Conservation (phyloP, 78 protist species). For the Speleostelium caveatum region DNA sequence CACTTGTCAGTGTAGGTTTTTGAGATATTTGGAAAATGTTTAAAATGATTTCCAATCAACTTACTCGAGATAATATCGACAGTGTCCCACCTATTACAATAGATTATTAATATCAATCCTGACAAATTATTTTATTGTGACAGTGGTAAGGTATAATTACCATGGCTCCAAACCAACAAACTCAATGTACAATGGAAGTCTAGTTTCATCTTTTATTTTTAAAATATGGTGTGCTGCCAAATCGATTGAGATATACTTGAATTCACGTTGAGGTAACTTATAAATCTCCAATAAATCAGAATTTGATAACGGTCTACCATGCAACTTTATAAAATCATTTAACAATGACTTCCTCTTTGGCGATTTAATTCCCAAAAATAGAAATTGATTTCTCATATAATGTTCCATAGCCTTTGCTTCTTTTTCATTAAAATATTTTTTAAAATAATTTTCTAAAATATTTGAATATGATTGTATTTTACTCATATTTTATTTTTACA, state of each 20-base stretch:
- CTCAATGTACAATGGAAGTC: neutral
- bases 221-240: neutral
- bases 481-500: neutral
- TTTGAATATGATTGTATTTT: neutral
- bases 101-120: neutral
- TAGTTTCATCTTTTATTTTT: neutral
- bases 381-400: constrained; percentile 54
- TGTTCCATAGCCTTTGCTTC: constrained; percentile 1
- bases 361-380: constrained; percentile 14
- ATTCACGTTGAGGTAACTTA: constrained; percentile 33
- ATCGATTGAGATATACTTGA: constrained; percentile 40
- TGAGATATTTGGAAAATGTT: neutral
- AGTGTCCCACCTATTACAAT: constrained; percentile 75
- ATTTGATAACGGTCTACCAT: neutral
- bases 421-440: neutral
- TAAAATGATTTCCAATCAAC: constrained; percentile 34
- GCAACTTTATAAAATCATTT: neutral
- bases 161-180: neutral
- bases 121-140: too few relatives aligned
- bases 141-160: too few relatives aligned
- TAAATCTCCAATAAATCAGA: constrained; percentile 13
- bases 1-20: constrained; percentile 14
- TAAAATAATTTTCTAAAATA: neutral
- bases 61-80: constrained; percentile 26
- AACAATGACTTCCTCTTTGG: constrained; percentile 27